Evolutionary conservation across 495 filamentous ascomycete species (phyloP).

Genomic region (Xylaria intraflava): DNA sequence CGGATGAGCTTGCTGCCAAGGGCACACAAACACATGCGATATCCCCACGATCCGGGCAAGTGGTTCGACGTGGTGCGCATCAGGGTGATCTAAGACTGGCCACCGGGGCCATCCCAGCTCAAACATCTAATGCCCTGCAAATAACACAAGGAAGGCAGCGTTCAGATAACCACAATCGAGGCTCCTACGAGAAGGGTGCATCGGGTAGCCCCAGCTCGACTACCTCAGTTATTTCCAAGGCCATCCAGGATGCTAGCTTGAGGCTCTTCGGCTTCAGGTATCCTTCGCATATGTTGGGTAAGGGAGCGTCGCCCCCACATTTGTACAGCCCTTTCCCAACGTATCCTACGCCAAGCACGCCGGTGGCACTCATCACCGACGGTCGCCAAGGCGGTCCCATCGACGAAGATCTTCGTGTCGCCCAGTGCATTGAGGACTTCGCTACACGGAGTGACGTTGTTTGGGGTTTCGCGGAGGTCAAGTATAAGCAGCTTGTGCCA

Average conservation of each 20-base stretch:
- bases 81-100: slow-evolving; percentile 53
- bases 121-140: slow-evolving; percentile 58
- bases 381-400: slow-evolving; percentile 51
- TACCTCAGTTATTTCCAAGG: slow-evolving; percentile 87
- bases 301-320: slow-evolving; percentile 69
- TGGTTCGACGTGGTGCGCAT: slow-evolving; percentile 54
- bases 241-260: slow-evolving; percentile 86
- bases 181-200: slow-evolving; percentile 73
- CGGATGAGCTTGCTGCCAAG: slow-evolving; percentile 84
- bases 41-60: slow-evolving; percentile 40
- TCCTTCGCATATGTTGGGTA: slow-evolving; percentile 57
- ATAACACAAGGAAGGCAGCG: slow-evolving; percentile 53
- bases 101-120: slow-evolving; percentile 52
- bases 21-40: slow-evolving; percentile 50
- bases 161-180: slow-evolving; percentile 56
- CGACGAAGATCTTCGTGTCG: slow-evolving; percentile 75
- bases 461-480: slow-evolving; percentile 94
- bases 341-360: slow-evolving; percentile 61
- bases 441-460: slow-evolving; percentile 92
- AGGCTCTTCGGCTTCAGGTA: slow-evolving; percentile 72
- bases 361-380: slow-evolving; percentile 56
- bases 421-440: slow-evolving; percentile 79
- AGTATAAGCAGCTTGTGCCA: slow-evolving; percentile 92
- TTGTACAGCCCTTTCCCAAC: slow-evolving; percentile 76
- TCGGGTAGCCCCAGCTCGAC: slow-evolving; percentile 71